A percentile compares a stretch with the other conserved stretches of the same genome.
These are phyloP conservation scores for Podaxis sp. DNA, from an alignment of 768 basidiomycete species.

Conservation along the genomic window DNA sequence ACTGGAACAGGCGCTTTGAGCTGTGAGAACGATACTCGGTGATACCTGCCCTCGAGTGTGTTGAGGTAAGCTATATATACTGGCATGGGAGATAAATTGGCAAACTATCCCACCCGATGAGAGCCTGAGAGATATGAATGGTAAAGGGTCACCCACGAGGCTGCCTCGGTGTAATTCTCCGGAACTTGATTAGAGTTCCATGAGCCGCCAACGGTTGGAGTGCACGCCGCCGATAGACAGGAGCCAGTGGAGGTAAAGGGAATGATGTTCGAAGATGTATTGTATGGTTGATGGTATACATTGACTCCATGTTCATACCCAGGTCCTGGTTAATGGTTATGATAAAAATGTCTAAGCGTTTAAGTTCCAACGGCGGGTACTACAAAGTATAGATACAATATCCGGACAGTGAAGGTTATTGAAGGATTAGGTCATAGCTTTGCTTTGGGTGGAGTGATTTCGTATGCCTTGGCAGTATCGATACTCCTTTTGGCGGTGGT, in stretches of 20 bases:
- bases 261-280: too few relatives aligned
- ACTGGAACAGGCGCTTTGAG: neutral
- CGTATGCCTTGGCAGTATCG: conserved; percentile 39
- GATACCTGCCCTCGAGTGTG: neutral
- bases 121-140: neutral
- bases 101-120: neutral
- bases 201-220: too few relatives aligned
- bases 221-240: too few relatives aligned
- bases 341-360: neutral
- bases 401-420: neutral
- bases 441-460: conserved; percentile 36
- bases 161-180: too few relatives aligned
- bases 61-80: neutral
- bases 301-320: neutral
- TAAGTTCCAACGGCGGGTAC: neutral
- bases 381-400: neutral
- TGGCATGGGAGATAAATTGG: neutral
- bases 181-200: too few relatives aligned
- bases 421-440: conserved; percentile 40
- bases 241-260: too few relatives aligned
- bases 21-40: neutral
- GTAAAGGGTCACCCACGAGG: too few relatives aligned
- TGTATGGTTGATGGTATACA: too few relatives aligned
- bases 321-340: neutral
- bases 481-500: conserved; percentile 63